Conservation (phyloP, 2,329 filamentous ascomycete genomes). For the Lecanosticta acicola region DNA sequence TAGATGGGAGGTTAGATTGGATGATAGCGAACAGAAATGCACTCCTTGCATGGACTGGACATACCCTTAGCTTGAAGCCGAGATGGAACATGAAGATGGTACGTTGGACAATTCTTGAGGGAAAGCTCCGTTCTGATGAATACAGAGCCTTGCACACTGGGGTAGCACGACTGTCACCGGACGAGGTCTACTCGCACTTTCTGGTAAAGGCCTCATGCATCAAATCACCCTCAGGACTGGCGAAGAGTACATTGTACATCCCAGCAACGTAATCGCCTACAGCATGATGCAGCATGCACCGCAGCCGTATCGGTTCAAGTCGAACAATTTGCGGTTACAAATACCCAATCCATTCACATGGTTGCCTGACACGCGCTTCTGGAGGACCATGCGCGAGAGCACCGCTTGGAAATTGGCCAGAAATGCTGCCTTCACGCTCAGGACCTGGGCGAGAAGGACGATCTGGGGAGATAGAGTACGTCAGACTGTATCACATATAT, state of each 20-base stretch:
- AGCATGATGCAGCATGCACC: constrained; percentile 68
- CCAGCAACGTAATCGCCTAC: constrained; percentile 86
- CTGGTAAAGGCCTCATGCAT: constrained; percentile 84
- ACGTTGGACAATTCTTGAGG: constrained; percentile 2
- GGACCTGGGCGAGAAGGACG: constrained; percentile 71
- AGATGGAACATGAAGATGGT: constrained; percentile 68
- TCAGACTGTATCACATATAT: background rate
- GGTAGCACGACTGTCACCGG: constrained; percentile 85
- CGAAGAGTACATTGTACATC: constrained; percentile 87
- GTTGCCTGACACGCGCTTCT: constrained; percentile 66
- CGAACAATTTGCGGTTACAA: constrained; percentile 67
- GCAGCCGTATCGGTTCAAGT: constrained; percentile 80
- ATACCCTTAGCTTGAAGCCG: constrained; percentile 71
- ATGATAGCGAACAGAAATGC: constrained; percentile 82
- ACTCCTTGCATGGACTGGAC: constrained; percentile 92
- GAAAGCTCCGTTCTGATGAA: constrained; percentile 33
- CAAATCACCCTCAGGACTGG: constrained; percentile 72
- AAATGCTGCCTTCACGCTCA: constrained; percentile 59
- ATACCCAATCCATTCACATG: constrained; percentile 62
- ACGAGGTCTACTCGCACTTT: constrained; percentile 75
- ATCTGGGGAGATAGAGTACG: constrained; percentile 82
- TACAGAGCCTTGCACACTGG: constrained; percentile 72
- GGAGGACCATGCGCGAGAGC: constrained; percentile 65
- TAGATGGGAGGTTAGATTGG: constrained; percentile 95
- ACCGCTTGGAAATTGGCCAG: constrained; percentile 65